Base-by-base conservation (phyloP, 1,139 yeast genomes). In the Candida anutae region DNA sequence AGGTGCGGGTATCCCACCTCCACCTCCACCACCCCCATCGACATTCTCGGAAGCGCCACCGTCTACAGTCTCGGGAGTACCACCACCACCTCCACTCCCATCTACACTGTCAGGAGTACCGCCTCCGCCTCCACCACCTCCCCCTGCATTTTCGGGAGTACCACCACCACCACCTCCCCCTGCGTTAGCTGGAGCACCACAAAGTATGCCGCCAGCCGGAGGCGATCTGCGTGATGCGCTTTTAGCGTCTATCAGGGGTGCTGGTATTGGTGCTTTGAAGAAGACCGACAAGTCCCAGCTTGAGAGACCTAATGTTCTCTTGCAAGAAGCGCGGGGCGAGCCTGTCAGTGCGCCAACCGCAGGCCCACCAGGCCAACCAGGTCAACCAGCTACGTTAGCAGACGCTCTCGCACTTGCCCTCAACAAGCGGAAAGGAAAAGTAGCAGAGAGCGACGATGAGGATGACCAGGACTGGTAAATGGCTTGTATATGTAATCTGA, bases 351-450 rank as follows among this genome's bases (percentile, higher is more conserved):
- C 58, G 2, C 29, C 48, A 2, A 28, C 62, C 6, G 43, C 58
- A 3, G 48, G 55, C 5, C 13, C 29, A 13, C 50, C 49, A 10
- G 52, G 61, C 12, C 67, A 69, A 4, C 55, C 58, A 3, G 73
- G 73, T 3, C 69, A 58, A 31, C 77, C 77, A 3, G 77, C 71
- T 2, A 68, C 73, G 25, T 59, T 87, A 29, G 95, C 95, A 1
- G 94, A 83, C 52, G 95, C 95, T 0, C 62, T 88, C 30, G 88
- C 94, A 4, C 83, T 81, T 16, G 97, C 97, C 1, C 65, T 88
- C 40, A 81, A 68, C 42, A 73, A 76, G 36, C 70, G 97, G 45
- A 88, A 88, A 58, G 75, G 71, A 19, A 85, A 84, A 49, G 94
- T 88, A 6, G 74, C 87, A 2, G 76, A 70, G 21, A 80, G 88